These are phyloP conservation scores for Infundibulicybe gibba DNA, from an alignment of 768 basidiomycete genomes.

Conservation along the genomic window DNA sequence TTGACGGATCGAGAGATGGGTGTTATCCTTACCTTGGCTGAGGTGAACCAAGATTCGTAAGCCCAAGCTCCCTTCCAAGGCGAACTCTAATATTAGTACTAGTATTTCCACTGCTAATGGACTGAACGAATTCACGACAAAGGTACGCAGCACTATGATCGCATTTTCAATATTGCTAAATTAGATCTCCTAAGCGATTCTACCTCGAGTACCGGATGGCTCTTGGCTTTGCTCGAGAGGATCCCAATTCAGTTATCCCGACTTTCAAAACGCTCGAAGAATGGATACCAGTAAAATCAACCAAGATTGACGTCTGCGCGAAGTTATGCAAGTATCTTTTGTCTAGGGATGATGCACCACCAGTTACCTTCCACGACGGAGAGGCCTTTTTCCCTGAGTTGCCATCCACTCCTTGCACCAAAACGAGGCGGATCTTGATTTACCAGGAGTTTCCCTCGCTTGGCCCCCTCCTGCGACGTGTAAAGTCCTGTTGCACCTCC, in stretches of 20 bases:
- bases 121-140: background rate
- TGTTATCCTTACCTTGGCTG: background rate
- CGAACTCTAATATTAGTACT: background rate
- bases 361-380: background rate
- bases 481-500: slow-evolving; percentile 1
- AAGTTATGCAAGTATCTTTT: background rate
- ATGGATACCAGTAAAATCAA: background rate
- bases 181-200: slow-evolving; percentile 1
- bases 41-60: slow-evolving; percentile 2
- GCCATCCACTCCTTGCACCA: background rate
- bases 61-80: background rate
- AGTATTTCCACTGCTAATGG: slow-evolving; percentile 1
- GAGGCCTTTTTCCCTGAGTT: background rate
- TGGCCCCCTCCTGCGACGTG: slow-evolving; percentile 12
- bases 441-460: slow-evolving; percentile 14
- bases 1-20: slow-evolving; percentile 1
- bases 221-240: slow-evolving; percentile 4
- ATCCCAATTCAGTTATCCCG: background rate
- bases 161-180: background rate
- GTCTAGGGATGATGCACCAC: background rate
- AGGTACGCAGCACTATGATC: background rate
- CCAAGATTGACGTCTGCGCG: slow-evolving; percentile 1
- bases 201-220: slow-evolving; percentile 7
- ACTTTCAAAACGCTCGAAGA: background rate
- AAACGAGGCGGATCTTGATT: slow-evolving; percentile 5